Conservation (phyloP, 441 rosid species). For the Brassica hybrid region DNA sequence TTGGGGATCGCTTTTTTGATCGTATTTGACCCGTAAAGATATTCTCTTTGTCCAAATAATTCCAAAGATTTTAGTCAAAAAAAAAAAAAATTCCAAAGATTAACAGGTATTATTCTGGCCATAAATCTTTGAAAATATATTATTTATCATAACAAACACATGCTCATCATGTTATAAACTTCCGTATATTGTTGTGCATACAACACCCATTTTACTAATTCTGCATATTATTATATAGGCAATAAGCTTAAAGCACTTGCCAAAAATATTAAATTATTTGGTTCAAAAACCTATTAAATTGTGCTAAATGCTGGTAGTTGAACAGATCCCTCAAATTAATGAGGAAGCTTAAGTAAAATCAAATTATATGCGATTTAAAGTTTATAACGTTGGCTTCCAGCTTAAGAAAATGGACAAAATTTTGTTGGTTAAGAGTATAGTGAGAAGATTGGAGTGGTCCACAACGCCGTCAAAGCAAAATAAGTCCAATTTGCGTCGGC, state of each 20-base stretch:
- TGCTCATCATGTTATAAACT: background rate
- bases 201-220: no score
- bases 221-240: no score
- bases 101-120: conserved; percentile 3
- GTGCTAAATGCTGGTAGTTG: background rate
- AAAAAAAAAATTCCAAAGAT: conserved; percentile 31
- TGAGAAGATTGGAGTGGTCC: conserved; percentile 17
- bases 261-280: background rate
- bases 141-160: background rate
- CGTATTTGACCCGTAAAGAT: conserved; percentile 40
- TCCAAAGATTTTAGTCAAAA: conserved; percentile 31
- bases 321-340: conserved; percentile 25
- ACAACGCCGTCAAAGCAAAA: conserved; percentile 32
- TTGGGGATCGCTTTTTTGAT: conserved; percentile 40
- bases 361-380: background rate
- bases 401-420: conserved; percentile 11
- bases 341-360: conserved; percentile 19
- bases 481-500: conserved; percentile 17
- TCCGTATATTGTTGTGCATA: no score
- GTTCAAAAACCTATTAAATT: background rate
- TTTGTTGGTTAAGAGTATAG: background rate
- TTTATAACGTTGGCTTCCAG: conserved; percentile 1
- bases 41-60: conserved; percentile 34
- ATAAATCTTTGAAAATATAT: conserved; percentile 1
- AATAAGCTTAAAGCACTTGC: background rate